Evolutionary conservation across 2,329 filamentous ascomycete genomes (phyloP).

Genomic region (Zymoseptoria pseudotritici): DNA sequence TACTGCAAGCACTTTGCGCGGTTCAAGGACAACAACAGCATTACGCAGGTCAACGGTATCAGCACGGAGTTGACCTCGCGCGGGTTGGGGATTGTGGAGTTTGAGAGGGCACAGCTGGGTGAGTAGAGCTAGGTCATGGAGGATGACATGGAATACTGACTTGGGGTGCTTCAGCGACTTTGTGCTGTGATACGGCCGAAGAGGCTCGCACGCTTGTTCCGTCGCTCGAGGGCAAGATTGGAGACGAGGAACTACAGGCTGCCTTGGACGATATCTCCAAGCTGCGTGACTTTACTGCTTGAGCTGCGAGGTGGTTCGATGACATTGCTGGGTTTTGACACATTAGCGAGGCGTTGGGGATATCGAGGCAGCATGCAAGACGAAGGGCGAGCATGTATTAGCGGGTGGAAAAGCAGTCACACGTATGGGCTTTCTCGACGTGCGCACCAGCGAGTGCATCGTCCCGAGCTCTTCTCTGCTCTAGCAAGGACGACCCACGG

Average conservation of each 20-base stretch:
- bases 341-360: conserved; percentile 1
- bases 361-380: neutral
- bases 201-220: conserved; percentile 96
- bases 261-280: conserved; percentile 87
- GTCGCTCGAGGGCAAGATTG: conserved; percentile 79
- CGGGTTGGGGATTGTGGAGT: conserved; percentile 50
- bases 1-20: conserved; percentile 93
- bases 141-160: conserved; percentile 1
- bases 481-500: neutral
- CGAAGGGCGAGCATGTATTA: neutral
- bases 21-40: conserved; percentile 93
- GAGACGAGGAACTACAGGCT: conserved; percentile 78
- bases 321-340: conserved; percentile 1
- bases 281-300: conserved; percentile 45
- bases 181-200: conserved; percentile 87
- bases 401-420: neutral
- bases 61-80: conserved; percentile 49
- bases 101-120: conserved; percentile 91
- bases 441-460: neutral
- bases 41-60: conserved; percentile 60
- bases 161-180: conserved; percentile 54
- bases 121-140: conserved; percentile 26
- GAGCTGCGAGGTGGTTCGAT: neutral
- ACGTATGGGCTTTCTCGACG: neutral
- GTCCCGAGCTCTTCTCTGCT: neutral